phyloP scores from a whole-genome alignment of 2,329 filamentous ascomycete species.

The Alternaria gansuensis region DNA sequence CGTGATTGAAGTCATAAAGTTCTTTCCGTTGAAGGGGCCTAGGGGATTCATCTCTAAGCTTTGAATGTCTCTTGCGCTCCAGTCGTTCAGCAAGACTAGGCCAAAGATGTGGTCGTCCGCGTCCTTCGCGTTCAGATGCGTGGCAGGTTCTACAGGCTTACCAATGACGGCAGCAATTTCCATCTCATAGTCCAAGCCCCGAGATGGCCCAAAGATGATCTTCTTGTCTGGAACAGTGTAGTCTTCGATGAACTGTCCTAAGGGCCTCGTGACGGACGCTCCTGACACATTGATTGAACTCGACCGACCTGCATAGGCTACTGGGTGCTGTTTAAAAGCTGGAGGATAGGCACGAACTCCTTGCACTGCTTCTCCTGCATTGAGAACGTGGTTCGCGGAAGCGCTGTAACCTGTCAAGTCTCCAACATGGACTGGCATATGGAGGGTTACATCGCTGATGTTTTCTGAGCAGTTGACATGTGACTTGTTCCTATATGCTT shows the following conservation, averaged over 20 bases:
- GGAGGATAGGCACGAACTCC: slow-evolving; percentile 36
- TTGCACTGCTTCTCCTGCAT: slow-evolving; percentile 55
- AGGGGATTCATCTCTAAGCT: slow-evolving; percentile 68
- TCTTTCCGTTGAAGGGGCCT: slow-evolving; percentile 69
- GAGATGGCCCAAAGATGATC: slow-evolving; percentile 58
- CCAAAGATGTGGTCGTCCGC: slow-evolving; percentile 68
- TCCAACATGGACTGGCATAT: slow-evolving; percentile 64
- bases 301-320: slow-evolving; percentile 64
- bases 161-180: slow-evolving; percentile 60
- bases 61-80: slow-evolving; percentile 70
- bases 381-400: slow-evolving; percentile 63
- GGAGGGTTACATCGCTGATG: slow-evolving; percentile 57
- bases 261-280: slow-evolving; percentile 47
- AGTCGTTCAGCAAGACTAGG: slow-evolving; percentile 70
- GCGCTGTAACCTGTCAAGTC: slow-evolving; percentile 69
- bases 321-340: slow-evolving; percentile 49
- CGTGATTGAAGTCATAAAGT: slow-evolving; percentile 67
- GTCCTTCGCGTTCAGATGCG: slow-evolving; percentile 52
- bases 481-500: slow-evolving; percentile 38
- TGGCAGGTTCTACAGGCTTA: slow-evolving; percentile 52
- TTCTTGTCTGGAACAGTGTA: slow-evolving; percentile 56
- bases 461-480: slow-evolving; percentile 31
- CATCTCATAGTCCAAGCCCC: slow-evolving; percentile 60
- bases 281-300: slow-evolving; percentile 62
- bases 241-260: slow-evolving; percentile 42